Evolutionary conservation across 305 asterid species (phyloP).

Genomic region (Plantago coronopus): DNA sequence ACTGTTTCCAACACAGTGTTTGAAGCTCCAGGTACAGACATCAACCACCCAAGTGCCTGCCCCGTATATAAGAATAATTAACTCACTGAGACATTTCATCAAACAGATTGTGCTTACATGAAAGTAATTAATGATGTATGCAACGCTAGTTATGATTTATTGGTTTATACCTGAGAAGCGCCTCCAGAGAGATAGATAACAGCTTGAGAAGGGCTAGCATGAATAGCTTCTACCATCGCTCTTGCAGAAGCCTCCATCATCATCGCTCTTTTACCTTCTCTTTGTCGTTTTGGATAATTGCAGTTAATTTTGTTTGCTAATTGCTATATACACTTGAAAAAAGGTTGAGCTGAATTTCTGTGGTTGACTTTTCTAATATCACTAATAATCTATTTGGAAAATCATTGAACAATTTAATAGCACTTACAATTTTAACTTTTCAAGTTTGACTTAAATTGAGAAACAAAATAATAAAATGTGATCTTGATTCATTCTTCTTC

Average conservation of each 20-base stretch:
- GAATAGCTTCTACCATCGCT: conserved; percentile 66
- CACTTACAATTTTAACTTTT: too few species aligned
- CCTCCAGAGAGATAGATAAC: conserved; percentile 88
- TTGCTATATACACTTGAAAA: too few species aligned
- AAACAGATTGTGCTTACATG: conserved; percentile 18
- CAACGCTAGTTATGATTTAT: background rate
- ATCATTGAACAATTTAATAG: too few species aligned
- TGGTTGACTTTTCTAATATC: too few species aligned
- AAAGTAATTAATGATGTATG: background rate
- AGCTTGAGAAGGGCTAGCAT: conserved; percentile 66
- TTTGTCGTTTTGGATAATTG: background rate
- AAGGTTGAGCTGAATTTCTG: too few species aligned
- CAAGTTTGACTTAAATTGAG: too few species aligned
- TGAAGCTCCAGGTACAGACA: conserved; percentile 93
- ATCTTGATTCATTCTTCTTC: too few species aligned
- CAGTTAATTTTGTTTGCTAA: too few species aligned
- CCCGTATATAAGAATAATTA: conserved; percentile 3
- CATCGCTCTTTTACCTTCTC: conserved; percentile 24
- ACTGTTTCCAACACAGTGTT: conserved; percentile 69
- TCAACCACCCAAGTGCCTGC: conserved; percentile 85
- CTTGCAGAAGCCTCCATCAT: conserved; percentile 67
- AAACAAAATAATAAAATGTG: too few species aligned
- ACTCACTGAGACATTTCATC: conserved; percentile 28
- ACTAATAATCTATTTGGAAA: too few species aligned
- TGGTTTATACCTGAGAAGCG: conserved; percentile 66